Evolutionary conservation across 768 basidiomycete species (phyloP), one percentile per base, ranked within the genome.

Genomic region (Leccinum incarnatum): DNA sequence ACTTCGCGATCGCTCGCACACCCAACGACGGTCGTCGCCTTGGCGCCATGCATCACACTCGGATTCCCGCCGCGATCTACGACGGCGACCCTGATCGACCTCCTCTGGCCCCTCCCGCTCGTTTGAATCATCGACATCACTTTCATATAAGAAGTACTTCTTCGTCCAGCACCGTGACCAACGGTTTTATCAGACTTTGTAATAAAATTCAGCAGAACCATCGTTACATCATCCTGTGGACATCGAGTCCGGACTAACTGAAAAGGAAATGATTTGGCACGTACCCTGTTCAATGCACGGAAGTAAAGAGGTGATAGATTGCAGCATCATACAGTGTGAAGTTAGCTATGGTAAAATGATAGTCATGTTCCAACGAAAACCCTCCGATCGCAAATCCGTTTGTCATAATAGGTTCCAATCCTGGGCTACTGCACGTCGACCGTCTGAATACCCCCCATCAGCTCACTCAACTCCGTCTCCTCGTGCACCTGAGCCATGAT

Each of bases 1-100:
- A 95, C 83, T 65, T 95, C 92, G 1, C 81, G 83, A 67, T 99
- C 96, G 34, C 70, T 83, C 58, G 79, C 80, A 67, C 95, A 97
- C 25, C 83, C 83, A 23, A 95, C 74, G 19, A 83, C 80, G 4
- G 90, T 92, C 7, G 81, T 89, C n/a, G 21, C 91, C 72, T 92
- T 94, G 52, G 84, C 78, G 9, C 91, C 91, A 64, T 94, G 91
- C 90, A 93, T 93, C 27, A 84, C 83, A 4, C 77, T 75, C 0
- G 92, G 91, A 67, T 91, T 91, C 8, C 93, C 92, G 62, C 21
- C 21, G 25, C 89, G 88, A 67, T 97, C 93, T 50, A 94, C 86
- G 1, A 95, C 87, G 0, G 88, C 91, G 4, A 81, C 76, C 56
- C 78, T 77, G 12, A 87, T 70, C 51, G 75, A 72, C 54, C 81